A percentile compares a stretch with the other conserved stretches of the same genome.
Evolutionary conservation across 1,284 basidiomycete species (phyloP).

Genomic region (Cryptococcus floricola): DNA sequence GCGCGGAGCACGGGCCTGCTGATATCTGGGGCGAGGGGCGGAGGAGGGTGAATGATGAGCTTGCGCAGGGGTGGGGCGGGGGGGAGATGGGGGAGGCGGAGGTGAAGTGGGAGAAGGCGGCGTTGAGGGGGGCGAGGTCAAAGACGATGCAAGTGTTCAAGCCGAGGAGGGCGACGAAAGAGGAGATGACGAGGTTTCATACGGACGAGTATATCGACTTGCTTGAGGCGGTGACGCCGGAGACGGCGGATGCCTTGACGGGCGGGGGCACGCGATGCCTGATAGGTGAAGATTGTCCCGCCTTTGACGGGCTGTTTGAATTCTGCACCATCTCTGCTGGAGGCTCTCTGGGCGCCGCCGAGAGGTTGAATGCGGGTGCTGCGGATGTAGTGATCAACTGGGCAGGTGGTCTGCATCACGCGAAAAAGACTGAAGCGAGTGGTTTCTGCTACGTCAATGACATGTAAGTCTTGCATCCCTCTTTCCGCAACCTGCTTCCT

Average conservation of each 20-base stretch:
- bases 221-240: constrained; percentile 78
- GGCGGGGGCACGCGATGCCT: constrained; percentile 77
- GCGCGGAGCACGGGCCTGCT: constrained; percentile 20
- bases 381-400: constrained; percentile 95
- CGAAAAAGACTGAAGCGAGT: constrained; percentile 93
- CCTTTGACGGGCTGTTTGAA: constrained; percentile 94
- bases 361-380: constrained; percentile 72
- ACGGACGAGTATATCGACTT: constrained; percentile 98
- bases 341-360: constrained; percentile 84
- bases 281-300: constrained; percentile 91
- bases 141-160: constrained; percentile 78
- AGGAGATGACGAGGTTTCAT: constrained; percentile 88
- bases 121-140: constrained; percentile 32
- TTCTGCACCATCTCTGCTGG: constrained; percentile 96
- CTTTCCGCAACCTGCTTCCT: background rate
- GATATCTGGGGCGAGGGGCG: constrained; percentile 20
- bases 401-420: constrained; percentile 96
- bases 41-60: constrained; percentile 26
- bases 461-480: constrained; percentile 38
- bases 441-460: constrained; percentile 99
- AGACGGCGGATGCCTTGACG: constrained; percentile 77
- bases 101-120: constrained; percentile 27
- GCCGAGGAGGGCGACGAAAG: constrained; percentile 73
- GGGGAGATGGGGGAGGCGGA: constrained; percentile 16
- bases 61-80: constrained; percentile 2